Evolutionary conservation across 768 basidiomycete genomes (phyloP).

Genomic region (Daedaleopsis sinensis): DNA sequence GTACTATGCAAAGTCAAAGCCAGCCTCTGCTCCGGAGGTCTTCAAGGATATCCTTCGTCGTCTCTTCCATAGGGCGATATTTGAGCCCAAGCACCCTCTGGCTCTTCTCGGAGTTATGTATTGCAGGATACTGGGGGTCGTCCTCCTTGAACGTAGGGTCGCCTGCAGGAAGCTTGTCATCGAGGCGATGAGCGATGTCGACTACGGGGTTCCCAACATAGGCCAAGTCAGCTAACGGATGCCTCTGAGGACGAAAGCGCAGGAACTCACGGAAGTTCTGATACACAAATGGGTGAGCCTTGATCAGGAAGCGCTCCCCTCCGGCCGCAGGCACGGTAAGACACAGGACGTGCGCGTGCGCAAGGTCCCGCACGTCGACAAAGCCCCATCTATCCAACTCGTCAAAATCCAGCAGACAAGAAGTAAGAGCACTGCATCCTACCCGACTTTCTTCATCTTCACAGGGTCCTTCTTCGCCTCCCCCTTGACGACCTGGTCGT

Average conservation of each 20-base stretch:
- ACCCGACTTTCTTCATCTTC: constrained; percentile 1
- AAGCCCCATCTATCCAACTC: too few species aligned
- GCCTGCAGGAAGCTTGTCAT: constrained; percentile 16
- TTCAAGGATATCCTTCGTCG: constrained; percentile 21
- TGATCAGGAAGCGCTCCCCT: constrained; percentile 42
- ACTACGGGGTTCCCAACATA: constrained; percentile 9
- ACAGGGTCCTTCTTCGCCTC: neutral
- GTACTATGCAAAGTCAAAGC: neutral
- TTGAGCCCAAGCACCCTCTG: constrained; percentile 23
- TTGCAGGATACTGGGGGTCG: neutral
- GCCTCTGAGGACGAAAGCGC: neutral
- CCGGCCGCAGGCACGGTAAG: constrained; percentile 36
- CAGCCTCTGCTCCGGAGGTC: constrained; percentile 28
- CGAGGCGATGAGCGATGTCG: constrained; percentile 11
- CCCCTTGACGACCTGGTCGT: constrained; percentile 33
- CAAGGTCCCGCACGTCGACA: constrained; percentile 42
- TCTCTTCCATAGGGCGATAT: constrained; percentile 20
- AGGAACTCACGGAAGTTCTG: constrained; percentile 23
- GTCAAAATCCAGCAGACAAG: too few species aligned
- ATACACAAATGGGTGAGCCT: constrained; percentile 16
- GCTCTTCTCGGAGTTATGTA: neutral
- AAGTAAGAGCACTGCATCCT: neutral
- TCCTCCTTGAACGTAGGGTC: constrained; percentile 1
- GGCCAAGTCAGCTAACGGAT: too few species aligned
- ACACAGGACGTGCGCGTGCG: constrained; percentile 33